Conservation (phyloP, 768 basidiomycete genomes). For the Lentinus brumalis region DNA sequence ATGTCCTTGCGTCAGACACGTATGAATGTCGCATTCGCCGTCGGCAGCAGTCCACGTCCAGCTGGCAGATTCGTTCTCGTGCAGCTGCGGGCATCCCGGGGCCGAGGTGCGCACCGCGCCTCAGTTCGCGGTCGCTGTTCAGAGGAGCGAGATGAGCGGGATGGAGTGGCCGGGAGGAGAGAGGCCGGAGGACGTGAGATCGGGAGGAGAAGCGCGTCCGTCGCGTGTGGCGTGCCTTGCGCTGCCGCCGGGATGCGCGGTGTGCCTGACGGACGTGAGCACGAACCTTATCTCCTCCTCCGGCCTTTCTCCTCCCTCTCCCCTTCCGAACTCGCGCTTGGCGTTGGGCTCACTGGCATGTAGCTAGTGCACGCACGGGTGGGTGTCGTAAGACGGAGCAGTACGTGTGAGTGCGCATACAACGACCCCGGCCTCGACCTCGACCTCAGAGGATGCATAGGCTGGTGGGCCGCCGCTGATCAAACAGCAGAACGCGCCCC, state of each 20-base stretch:
- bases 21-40: no score
- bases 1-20: background rate
- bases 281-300: background rate
- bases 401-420: no score
- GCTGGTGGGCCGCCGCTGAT: no score
- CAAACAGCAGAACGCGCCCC: no score
- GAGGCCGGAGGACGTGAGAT: background rate
- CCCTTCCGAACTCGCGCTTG: no score
- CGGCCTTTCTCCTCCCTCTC: background rate
- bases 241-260: conserved; percentile 9
- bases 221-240: conserved; percentile 4
- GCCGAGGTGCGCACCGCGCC: background rate
- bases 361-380: no score
- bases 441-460: no score
- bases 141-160: background rate
- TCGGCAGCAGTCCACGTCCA: background rate
- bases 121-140: no score
- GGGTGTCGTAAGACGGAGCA: no score
- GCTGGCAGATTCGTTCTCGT: conserved; percentile 6
- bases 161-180: background rate
- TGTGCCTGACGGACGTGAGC: background rate
- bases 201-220: background rate
- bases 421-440: no score
- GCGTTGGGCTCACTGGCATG: no score
- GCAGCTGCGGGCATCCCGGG: background rate